Conservation (phyloP, 148 eudicot genomes). For the Euryodendron excelsum region DNA sequence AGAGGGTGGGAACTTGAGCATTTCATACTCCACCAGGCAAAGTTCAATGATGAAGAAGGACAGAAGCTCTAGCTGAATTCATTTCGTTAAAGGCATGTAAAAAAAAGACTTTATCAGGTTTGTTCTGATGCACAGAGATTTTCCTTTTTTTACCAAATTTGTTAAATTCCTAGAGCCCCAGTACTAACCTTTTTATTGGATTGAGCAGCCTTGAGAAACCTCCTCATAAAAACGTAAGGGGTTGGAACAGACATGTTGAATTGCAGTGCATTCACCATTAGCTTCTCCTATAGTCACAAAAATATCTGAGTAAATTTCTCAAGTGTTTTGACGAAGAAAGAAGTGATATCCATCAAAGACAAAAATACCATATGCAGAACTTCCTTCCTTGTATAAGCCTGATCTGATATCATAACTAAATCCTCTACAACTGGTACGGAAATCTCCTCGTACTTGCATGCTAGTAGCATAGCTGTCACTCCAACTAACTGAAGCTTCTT, state of each 20-base stretch:
- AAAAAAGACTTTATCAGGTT: not conserved
- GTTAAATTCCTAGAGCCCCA: too few species aligned
- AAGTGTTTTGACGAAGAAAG: not conserved
- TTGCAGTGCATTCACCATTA: slow-evolving; percentile 25
- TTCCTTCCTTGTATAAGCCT: slow-evolving; percentile 19
- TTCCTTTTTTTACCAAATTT: not conserved
- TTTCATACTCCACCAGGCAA: slow-evolving; percentile 14
- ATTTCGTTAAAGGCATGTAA: not conserved
- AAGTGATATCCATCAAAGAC: not conserved
- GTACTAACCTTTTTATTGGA: slow-evolving; percentile 17
- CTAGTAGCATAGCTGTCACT: slow-evolving; percentile 18
- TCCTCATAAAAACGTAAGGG: slow-evolving; percentile 28
- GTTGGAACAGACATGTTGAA: slow-evolving; percentile 35
- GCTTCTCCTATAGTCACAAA: slow-evolving; percentile 23
- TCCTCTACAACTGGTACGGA: slow-evolving; percentile 13
- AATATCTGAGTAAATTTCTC: too few species aligned
- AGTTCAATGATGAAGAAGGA: slow-evolving; percentile 15
- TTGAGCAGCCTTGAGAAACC: slow-evolving; percentile 32
- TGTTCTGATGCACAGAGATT: too few species aligned
- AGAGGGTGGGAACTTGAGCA: too few species aligned
- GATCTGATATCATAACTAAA: slow-evolving; percentile 11
- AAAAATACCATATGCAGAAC: slow-evolving; percentile 18
- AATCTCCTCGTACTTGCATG: slow-evolving; percentile 28
- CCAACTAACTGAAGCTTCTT: slow-evolving; percentile 25
- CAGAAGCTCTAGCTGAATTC: slow-evolving; percentile 10